phyloP scores from a whole-genome alignment of 768 basidiomycete genomes.

The Lactarius quietus region DNA sequence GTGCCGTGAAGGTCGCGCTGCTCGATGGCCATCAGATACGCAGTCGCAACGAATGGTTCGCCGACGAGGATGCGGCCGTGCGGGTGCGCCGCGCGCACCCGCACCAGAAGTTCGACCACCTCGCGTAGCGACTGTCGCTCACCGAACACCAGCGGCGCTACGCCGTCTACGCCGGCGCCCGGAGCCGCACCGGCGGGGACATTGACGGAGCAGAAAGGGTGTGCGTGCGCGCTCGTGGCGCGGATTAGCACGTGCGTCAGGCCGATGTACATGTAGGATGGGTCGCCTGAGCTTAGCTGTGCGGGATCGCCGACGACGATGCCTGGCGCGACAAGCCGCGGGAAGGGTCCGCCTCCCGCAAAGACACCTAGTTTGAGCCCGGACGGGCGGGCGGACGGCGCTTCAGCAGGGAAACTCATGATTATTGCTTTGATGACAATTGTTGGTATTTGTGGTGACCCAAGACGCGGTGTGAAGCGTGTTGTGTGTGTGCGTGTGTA shows the following conservation, averaged over 20 bases:
- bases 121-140: slow-evolving; percentile 7
- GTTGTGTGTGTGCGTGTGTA: not conserved
- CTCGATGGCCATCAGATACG: slow-evolving; percentile 13
- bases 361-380: slow-evolving; percentile 14
- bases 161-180: not conserved
- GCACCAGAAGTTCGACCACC: slow-evolving; percentile 11
- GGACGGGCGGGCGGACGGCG: slow-evolving; percentile 1
- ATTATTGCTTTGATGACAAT: not conserved
- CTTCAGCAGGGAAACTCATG: slow-evolving; percentile 14
- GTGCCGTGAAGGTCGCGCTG: not conserved
- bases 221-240: not conserved
- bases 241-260: slow-evolving; percentile 17
- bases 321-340: slow-evolving; percentile 11
- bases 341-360: slow-evolving; percentile 14
- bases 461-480: not conserved
- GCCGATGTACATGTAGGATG: not conserved
- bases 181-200: no score
- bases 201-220: not conserved
- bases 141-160: not conserved
- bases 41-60: slow-evolving; percentile 16
- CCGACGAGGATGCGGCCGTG: not conserved
- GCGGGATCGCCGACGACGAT: slow-evolving; percentile 10
- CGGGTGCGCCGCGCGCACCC: not conserved
- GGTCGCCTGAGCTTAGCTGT: not conserved
- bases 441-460: not conserved